phyloP scores from a whole-genome alignment of 2,329 filamentous ascomycete species.

The Fusarium nelsonii region DNA sequence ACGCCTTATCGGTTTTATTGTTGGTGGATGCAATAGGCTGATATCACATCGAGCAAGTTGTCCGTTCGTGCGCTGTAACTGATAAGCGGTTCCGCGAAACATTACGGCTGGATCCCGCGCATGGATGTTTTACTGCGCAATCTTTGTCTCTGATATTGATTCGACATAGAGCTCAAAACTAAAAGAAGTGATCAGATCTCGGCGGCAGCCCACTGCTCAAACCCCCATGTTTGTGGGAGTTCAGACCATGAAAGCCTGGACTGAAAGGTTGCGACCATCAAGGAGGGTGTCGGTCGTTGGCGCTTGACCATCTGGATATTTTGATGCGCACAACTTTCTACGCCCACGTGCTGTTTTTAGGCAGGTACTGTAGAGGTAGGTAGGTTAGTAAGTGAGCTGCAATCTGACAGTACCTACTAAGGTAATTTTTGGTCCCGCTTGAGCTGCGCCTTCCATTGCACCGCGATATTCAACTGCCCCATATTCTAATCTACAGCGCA shows the following conservation, averaged over 20 bases:
- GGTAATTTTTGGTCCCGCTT: neutral
- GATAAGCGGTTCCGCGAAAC: neutral
- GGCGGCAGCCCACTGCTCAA: too few species aligned
- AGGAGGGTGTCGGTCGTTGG: neutral
- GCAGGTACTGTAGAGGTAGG: constrained; percentile 3
- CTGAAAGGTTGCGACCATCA: neutral
- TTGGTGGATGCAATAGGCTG: constrained; percentile 7
- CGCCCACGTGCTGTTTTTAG: constrained; percentile 39
- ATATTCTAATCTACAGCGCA: constrained; percentile 3
- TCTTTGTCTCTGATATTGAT: neutral
- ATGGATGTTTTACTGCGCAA: constrained; percentile 1
- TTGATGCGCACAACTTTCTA: constrained; percentile 8
- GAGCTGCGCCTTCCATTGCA: constrained; percentile 14
- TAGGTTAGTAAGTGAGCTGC: too few species aligned
- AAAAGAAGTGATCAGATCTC: neutral
- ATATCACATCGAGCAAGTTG: constrained; percentile 8
- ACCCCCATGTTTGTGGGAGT: too few species aligned
- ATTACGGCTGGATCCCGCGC: neutral
- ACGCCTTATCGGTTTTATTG: constrained; percentile 26
- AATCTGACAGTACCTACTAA: neutral
- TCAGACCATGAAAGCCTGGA: neutral
- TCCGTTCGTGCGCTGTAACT: constrained; percentile 8
- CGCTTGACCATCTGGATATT: neutral
- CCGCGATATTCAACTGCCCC: neutral
- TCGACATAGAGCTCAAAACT: neutral